Conservation (phyloP, 73 alveolate genomes). For the Effrenium voratum region DNA sequence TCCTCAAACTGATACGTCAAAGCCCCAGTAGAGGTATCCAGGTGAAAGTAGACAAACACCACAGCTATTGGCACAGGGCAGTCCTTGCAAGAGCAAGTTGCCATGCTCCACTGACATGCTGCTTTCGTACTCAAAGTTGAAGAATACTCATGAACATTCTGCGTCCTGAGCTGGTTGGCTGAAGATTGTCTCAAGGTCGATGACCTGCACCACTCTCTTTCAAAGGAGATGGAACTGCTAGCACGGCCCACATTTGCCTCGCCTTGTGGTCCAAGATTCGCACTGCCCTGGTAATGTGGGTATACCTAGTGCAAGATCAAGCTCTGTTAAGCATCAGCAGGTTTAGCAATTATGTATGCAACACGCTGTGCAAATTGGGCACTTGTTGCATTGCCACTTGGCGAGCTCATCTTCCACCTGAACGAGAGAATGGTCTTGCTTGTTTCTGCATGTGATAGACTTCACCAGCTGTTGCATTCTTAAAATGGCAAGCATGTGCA, state of each 20-base stretch:
- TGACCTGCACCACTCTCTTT: not conserved
- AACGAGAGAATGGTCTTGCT: too few species aligned
- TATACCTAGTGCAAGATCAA: not conserved
- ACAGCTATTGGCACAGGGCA: slow-evolving; percentile 93
- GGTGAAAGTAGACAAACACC: slow-evolving; percentile 66
- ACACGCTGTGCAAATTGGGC: not conserved
- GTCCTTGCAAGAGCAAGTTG: not conserved
- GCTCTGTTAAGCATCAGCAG: not conserved
- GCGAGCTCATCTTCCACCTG: slow-evolving; percentile 81
- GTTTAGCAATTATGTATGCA: not conserved
- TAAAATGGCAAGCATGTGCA: too few species aligned
- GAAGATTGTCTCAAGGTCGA: slow-evolving; percentile 67
- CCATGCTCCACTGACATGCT: not conserved
- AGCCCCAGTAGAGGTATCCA: slow-evolving; percentile 84
- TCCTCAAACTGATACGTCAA: slow-evolving; percentile 88
- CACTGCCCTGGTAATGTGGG: slow-evolving; percentile 79
- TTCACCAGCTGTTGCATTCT: too few species aligned
- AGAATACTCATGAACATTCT: not conserved
- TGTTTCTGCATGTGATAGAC: too few species aligned
- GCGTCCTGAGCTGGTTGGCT: slow-evolving; percentile 80
- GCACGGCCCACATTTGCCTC: too few species aligned
- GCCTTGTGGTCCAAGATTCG: slow-evolving; percentile 16
- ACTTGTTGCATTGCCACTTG: slow-evolving; percentile 85
- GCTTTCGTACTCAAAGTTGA: not conserved
- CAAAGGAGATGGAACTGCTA: not conserved